These are phyloP conservation scores for Cyberlindnera japonica DNA, from an alignment of 805 yeast species.

Conservation along the genomic window DNA sequence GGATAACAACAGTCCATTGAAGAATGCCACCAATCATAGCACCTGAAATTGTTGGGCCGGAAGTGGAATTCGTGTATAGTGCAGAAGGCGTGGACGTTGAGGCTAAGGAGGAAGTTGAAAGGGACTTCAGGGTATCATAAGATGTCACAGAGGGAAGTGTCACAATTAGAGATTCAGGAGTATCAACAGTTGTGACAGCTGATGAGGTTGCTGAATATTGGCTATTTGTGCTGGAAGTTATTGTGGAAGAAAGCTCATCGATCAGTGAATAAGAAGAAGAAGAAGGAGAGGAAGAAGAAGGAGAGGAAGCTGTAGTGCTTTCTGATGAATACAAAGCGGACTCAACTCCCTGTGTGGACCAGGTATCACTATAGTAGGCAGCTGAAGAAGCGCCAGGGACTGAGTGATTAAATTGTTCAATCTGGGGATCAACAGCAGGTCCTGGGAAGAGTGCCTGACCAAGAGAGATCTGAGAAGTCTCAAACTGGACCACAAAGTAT, in stretches of 20 bases:
- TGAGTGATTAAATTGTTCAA: constrained; percentile 1
- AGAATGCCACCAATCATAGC: constrained; percentile 8
- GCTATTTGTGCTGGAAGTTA: no score
- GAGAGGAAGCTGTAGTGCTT: not conserved
- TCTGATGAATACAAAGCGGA: constrained; percentile 2
- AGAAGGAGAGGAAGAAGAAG: not conserved
- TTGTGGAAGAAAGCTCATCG: no score
- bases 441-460: constrained; percentile 18
- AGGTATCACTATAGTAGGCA: constrained; percentile 6
- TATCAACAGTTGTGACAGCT: no score
- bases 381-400: constrained; percentile 11
- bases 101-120: not conserved
- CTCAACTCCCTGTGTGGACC: constrained; percentile 1
- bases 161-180: no score
- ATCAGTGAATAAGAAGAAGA: not conserved
- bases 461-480: constrained; percentile 9
- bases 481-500: constrained; percentile 15
- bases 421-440: constrained; percentile 5
- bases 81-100: not conserved
- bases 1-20: constrained; percentile 13
- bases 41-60: constrained; percentile 15
- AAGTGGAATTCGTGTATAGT: constrained; percentile 1
- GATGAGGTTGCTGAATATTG: no score
- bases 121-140: not conserved
- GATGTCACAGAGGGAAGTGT: no score